Percentiles rank a stretch among this genome's conserved stretches.
These are phyloP conservation scores for Pulveroboletus ravenelii DNA, from an alignment of 768 basidiomycete genomes.

Conservation along the genomic window DNA sequence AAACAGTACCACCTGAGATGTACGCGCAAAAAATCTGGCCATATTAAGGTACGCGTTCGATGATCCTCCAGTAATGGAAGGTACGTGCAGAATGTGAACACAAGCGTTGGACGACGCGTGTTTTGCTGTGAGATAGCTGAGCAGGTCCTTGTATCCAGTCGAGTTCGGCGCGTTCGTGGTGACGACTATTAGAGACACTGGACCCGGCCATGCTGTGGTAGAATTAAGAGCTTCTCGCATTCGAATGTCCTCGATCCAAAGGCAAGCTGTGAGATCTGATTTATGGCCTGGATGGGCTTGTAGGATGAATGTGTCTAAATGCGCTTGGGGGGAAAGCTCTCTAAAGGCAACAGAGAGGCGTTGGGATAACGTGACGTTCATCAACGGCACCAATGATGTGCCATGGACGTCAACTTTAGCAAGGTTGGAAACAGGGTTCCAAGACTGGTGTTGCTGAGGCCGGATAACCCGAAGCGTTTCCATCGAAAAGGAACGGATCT, in stretches of 20 bases:
- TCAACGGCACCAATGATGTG: conserved; percentile 19
- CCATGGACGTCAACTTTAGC: neutral
- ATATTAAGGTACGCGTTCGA: conserved; percentile 59
- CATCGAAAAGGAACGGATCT: conserved; percentile 16
- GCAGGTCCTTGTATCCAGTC: conserved; percentile 19
- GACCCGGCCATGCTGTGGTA: conserved; percentile 43
- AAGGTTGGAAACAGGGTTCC: neutral
- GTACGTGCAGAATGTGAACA: conserved; percentile 45
- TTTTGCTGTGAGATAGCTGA: conserved; percentile 8
- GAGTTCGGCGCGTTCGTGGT: conserved; percentile 32
- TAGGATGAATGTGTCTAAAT: conserved; percentile 37
- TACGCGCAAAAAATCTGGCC: conserved; percentile 54
- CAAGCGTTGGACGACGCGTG: conserved; percentile 28
- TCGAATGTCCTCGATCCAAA: conserved; percentile 41
- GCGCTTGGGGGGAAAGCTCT: conserved; percentile 21
- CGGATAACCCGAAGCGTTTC: neutral
- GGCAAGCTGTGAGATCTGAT: conserved; percentile 41
- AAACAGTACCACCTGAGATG: conserved; percentile 45
- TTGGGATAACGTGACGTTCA: conserved; percentile 28
- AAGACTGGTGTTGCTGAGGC: neutral
- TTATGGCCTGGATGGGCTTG: conserved; percentile 9
- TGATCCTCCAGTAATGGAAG: conserved; percentile 32
- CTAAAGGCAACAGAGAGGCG: conserved; percentile 36
- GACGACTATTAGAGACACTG: conserved; percentile 46
- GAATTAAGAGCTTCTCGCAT: conserved; percentile 35